Percentiles rank a stretch among this genome's conserved stretches.
These are phyloP conservation scores for Ananas comosus DNA, from an alignment of 176 grass and related monocot genomes.

Conservation along the genomic window DNA sequence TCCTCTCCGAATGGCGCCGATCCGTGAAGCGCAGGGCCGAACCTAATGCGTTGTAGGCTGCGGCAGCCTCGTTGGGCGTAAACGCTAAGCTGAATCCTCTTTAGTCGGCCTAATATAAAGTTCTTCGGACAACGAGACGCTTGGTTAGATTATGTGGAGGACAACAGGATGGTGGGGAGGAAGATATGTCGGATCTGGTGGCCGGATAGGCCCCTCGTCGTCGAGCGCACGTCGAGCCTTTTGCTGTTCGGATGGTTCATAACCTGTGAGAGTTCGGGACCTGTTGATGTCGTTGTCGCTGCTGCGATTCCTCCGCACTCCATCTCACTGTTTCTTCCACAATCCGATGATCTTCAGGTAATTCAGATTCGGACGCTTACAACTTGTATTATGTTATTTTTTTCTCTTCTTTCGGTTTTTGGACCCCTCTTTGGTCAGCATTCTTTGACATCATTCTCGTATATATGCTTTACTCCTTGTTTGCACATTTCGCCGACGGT, in stretches of 20 bases:
- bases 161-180: not conserved
- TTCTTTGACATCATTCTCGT: not conserved
- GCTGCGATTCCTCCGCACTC: slow-evolving; percentile 8
- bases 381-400: not conserved
- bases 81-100: no score
- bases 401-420: not conserved
- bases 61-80: no score
- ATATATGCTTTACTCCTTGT: no score
- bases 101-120: no score
- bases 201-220: slow-evolving; percentile 20
- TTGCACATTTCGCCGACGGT: no score
- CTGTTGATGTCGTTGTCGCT: slow-evolving; percentile 30
- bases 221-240: slow-evolving; percentile 1
- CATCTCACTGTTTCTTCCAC: slow-evolving; percentile 5
- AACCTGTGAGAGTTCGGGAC: slow-evolving; percentile 12
- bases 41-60: no score
- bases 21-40: no score
- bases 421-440: not conserved
- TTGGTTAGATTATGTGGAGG: no score
- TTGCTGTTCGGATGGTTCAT: slow-evolving; percentile 46
- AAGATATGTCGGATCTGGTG: slow-evolving; percentile 39
- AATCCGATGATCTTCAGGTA: slow-evolving; percentile 28
- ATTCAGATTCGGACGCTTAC: not conserved
- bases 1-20: no score
- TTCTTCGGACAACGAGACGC: no score